A percentile compares a stretch with the other conserved stretches of the same genome.
Conservation (phyloP, 352 stramenopile species). For the Globisporangium paddicum region DNA sequence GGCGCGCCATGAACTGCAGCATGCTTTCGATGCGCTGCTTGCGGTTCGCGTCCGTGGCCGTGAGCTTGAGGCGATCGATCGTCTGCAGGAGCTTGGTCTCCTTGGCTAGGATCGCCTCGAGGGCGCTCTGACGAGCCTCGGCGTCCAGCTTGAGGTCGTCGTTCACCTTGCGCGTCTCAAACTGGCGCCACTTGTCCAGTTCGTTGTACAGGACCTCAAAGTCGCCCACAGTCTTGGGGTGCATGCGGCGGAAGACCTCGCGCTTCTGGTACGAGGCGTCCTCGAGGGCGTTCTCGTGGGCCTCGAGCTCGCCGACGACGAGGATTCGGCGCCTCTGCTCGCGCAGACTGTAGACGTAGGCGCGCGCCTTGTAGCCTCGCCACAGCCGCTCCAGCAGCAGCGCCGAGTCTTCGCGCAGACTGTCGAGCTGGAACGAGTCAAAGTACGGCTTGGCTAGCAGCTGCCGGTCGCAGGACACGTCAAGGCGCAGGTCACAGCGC, state of each 20-base stretch:
- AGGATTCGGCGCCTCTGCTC: conserved; percentile 31
- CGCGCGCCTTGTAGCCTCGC: conserved; percentile 67
- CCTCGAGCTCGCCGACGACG: conserved; percentile 31
- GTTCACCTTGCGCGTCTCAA: conserved; percentile 76
- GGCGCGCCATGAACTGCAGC: conserved; percentile 84
- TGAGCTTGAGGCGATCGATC: conserved; percentile 88
- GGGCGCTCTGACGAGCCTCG: conserved; percentile 31
- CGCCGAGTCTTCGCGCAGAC: conserved; percentile 63
- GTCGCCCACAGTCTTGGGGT: conserved; percentile 75
- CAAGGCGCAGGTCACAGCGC: conserved; percentile 63
- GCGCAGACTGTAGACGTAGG: conserved; percentile 42
- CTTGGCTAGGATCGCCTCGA: conserved; percentile 66
- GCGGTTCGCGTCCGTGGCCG: conserved; percentile 69
- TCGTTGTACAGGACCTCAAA: conserved; percentile 94
- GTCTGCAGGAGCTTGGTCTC: conserved; percentile 85
- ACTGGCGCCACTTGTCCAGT: conserved; percentile 88
- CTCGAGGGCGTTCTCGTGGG: conserved; percentile 42
- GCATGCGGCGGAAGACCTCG: conserved; percentile 86
- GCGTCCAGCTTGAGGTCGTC: conserved; percentile 28
- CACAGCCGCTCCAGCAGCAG: conserved; percentile 88
- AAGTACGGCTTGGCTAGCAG: conserved; percentile 81
- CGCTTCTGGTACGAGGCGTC: conserved; percentile 47
- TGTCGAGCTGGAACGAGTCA: conserved; percentile 85
- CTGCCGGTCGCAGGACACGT: conserved; percentile 57
- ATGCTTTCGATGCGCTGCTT: conserved; percentile 85